These are phyloP conservation scores for Trichoderma asperellum DNA, from an alignment of 2,329 filamentous ascomycete genomes.

Conservation along the genomic window DNA sequence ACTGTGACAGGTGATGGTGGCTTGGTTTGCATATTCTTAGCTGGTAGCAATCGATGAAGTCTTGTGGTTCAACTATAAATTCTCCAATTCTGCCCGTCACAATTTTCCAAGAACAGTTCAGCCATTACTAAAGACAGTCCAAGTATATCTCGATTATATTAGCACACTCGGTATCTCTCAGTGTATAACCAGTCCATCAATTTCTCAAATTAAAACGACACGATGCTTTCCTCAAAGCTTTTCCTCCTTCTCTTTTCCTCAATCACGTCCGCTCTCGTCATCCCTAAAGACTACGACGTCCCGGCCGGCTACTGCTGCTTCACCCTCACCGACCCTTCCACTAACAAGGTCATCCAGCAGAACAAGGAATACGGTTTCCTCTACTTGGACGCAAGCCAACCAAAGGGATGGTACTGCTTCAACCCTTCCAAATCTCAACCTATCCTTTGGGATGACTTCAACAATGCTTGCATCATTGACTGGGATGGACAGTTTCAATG, in stretches of 20 bases:
- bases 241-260: slow-evolving; percentile 32
- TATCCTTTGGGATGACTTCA: slow-evolving; percentile 37
- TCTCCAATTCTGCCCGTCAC: neutral
- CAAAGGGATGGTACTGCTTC: slow-evolving; percentile 41
- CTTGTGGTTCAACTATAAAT: neutral
- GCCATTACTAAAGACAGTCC: neutral
- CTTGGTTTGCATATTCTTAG: neutral
- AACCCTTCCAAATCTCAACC: slow-evolving; percentile 34
- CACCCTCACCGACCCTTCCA: slow-evolving; percentile 36
- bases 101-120: neutral
- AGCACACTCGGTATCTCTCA: neutral
- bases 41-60: neutral
- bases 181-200: neutral
- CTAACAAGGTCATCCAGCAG: slow-evolving; percentile 37
- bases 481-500: slow-evolving; percentile 38
- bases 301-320: slow-evolving; percentile 40
- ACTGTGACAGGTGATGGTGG: neutral
- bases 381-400: slow-evolving; percentile 35
- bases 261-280: slow-evolving; percentile 33
- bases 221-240: slow-evolving; percentile 32
- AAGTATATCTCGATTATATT: neutral
- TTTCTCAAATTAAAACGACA: neutral
- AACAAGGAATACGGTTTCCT: slow-evolving; percentile 35
- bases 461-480: slow-evolving; percentile 42
- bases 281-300: slow-evolving; percentile 30